phyloP scores from a whole-genome alignment of 305 asterid genomes.

The Stenogyne calaminthoides region DNA sequence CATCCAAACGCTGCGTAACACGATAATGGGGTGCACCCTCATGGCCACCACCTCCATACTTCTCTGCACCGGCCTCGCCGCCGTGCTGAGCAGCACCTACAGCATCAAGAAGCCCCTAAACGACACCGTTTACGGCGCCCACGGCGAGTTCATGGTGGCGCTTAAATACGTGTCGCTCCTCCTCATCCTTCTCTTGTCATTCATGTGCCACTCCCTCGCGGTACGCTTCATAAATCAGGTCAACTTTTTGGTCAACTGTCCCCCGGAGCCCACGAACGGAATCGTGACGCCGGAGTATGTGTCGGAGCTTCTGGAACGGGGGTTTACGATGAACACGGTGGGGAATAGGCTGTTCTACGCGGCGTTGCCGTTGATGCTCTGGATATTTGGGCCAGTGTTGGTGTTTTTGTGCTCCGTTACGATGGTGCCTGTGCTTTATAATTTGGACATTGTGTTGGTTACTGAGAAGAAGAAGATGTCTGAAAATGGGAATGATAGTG shows the following conservation, averaged over 20 bases:
- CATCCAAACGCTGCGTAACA: slow-evolving; percentile 81
- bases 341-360: slow-evolving; percentile 82
- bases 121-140: slow-evolving; percentile 80
- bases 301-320: slow-evolving; percentile 66
- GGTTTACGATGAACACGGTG: slow-evolving; percentile 63
- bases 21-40: slow-evolving; percentile 90
- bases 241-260: slow-evolving; percentile 82
- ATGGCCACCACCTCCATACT: slow-evolving; percentile 95
- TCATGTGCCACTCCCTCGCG: slow-evolving; percentile 75
- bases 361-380: slow-evolving; percentile 75
- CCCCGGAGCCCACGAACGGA: slow-evolving; percentile 46
- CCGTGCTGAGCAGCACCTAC: slow-evolving; percentile 89
- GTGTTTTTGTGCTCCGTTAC: slow-evolving; percentile 66
- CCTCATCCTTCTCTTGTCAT: slow-evolving; percentile 64
- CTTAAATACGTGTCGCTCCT: slow-evolving; percentile 75
- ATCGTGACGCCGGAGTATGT: slow-evolving; percentile 61
- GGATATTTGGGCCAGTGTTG: slow-evolving; percentile 90
- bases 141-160: slow-evolving; percentile 88
- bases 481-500: slow-evolving; percentile 2
- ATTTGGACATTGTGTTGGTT: slow-evolving; percentile 59
- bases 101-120: slow-evolving; percentile 81
- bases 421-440: slow-evolving; percentile 79
- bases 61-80: slow-evolving; percentile 79
- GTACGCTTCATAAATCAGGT: slow-evolving; percentile 83
- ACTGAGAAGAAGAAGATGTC: slow-evolving; percentile 36